phyloP scores from a whole-genome alignment of 2,329 filamentous ascomycete species.

The Mycogone perniciosa region DNA sequence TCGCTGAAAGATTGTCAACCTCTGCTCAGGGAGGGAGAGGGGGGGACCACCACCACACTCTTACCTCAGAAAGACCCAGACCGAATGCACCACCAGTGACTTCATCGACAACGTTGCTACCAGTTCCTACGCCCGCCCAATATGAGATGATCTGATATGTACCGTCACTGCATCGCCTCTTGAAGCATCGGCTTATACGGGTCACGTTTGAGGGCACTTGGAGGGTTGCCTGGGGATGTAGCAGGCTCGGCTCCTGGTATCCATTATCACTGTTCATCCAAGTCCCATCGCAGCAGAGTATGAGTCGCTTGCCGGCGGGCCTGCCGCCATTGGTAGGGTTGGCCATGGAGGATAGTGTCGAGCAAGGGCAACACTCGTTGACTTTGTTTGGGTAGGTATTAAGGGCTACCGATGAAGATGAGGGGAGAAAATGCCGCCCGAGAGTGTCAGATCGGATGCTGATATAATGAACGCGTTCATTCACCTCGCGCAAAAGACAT shows the following conservation, averaged over 20 bases:
- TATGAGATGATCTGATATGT: conserved; percentile 55
- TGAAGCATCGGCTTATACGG: conserved; percentile 52
- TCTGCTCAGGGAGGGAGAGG: neutral
- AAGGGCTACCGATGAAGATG: too few species aligned
- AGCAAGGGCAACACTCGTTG: neutral
- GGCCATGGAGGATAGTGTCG: neutral
- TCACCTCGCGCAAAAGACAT: too few species aligned
- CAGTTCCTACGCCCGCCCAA: conserved; percentile 54
- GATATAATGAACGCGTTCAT: too few species aligned
- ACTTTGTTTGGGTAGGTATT: neutral
- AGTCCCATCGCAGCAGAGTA: conserved; percentile 48
- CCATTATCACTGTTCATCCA: conserved; percentile 49
- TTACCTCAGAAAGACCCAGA: conserved; percentile 45
- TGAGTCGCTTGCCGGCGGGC: conserved; percentile 36
- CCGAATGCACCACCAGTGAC: conserved; percentile 51
- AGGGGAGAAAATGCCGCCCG: too few species aligned
- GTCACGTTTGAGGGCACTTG: conserved; percentile 55
- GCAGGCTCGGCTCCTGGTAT: conserved; percentile 34
- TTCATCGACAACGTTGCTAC: conserved; percentile 41
- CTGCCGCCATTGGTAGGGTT: neutral
- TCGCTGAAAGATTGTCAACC: conserved; percentile 27
- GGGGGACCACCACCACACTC: conserved; percentile 8
- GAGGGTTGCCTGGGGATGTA: conserved; percentile 33
- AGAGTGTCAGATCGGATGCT: too few species aligned
- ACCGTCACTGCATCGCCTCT: conserved; percentile 43